Conservation (phyloP, 225 moss, liverwort and hornwort species). For the Polytrichum commune region DNA sequence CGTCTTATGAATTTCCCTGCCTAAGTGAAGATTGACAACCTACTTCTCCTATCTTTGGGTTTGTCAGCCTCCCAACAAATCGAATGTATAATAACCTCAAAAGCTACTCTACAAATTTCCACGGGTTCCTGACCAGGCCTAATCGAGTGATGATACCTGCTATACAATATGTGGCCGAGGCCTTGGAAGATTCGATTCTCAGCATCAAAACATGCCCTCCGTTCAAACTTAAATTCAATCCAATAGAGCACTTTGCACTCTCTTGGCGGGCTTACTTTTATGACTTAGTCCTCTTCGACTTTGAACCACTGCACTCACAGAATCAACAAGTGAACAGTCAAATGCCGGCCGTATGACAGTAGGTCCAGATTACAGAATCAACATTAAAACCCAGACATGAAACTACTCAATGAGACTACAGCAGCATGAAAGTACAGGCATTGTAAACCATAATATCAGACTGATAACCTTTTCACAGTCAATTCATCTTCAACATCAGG, state of each 20-base stretch:
- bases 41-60: slow-evolving; percentile 18
- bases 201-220: slow-evolving; percentile 8
- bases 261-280: slow-evolving; percentile 23
- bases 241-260: slow-evolving; percentile 30
- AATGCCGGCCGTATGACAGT: background rate
- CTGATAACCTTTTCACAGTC: slow-evolving; percentile 6
- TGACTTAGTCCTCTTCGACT: slow-evolving; percentile 41
- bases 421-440: background rate
- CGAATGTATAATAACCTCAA: slow-evolving; percentile 25
- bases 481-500: slow-evolving; percentile 59
- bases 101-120: slow-evolving; percentile 29
- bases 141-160: slow-evolving; percentile 34
- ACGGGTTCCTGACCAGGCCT: slow-evolving; percentile 20
- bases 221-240: slow-evolving; percentile 12
- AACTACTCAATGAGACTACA: background rate
- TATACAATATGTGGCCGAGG: slow-evolving; percentile 30
- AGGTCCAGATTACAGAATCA: background rate
- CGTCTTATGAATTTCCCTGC: slow-evolving; percentile 22
- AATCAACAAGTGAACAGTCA: slow-evolving; percentile 7
- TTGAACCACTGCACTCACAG: slow-evolving; percentile 23
- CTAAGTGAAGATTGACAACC: slow-evolving; percentile 18
- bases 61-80: slow-evolving; percentile 25
- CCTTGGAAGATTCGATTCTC: slow-evolving; percentile 18
- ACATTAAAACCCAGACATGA: background rate
- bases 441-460: background rate